A percentile compares a stretch with the other conserved stretches of the same genome.
Evolutionary conservation across 768 basidiomycete species (phyloP).

Genomic region (Tephrocybe sp.): DNA sequence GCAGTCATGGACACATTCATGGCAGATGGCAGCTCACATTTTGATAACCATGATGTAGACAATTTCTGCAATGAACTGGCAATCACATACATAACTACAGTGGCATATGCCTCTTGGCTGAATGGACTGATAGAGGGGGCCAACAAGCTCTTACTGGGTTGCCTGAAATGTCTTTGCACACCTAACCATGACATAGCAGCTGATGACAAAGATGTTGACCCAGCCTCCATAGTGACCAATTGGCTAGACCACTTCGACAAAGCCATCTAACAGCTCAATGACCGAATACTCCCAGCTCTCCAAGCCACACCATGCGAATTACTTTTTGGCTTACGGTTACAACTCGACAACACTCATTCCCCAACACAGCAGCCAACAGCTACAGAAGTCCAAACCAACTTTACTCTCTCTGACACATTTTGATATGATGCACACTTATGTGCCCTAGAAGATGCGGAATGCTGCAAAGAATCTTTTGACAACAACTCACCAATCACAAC

Average conservation of each 20-base stretch:
- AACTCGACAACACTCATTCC: background rate
- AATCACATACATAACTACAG: too few relatives aligned
- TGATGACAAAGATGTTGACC: slow-evolving; percentile 11
- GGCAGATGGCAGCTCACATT: slow-evolving; percentile 19
- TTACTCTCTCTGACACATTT: background rate
- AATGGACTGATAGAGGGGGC: slow-evolving; percentile 35
- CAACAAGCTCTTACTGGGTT: slow-evolving; percentile 31
- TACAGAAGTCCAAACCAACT: background rate
- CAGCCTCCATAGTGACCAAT: slow-evolving; percentile 21
- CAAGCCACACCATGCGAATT: slow-evolving; percentile 30
- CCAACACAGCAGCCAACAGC: background rate
- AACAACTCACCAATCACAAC: slow-evolving; percentile 1
- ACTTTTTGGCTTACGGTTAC: slow-evolving; percentile 1
- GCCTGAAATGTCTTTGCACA: slow-evolving; percentile 30
- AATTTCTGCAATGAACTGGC: slow-evolving; percentile 24
- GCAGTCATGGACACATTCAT: slow-evolving; percentile 30
- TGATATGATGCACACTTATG: background rate
- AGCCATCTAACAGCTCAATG: slow-evolving; percentile 24
- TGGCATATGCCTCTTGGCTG: slow-evolving; percentile 40
- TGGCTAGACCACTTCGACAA: slow-evolving; percentile 34
- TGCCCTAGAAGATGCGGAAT: slow-evolving; percentile 1
- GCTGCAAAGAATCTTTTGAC: slow-evolving; percentile 3
- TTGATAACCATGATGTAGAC: slow-evolving; percentile 30
- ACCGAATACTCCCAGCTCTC: slow-evolving; percentile 23
- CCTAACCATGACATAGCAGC: slow-evolving; percentile 24